Percentiles rank a stretch among this genome's conserved stretches.
Conservation (phyloP, 2,329 filamentous ascomycete species). For the Rhinocladiella mackenziei region DNA sequence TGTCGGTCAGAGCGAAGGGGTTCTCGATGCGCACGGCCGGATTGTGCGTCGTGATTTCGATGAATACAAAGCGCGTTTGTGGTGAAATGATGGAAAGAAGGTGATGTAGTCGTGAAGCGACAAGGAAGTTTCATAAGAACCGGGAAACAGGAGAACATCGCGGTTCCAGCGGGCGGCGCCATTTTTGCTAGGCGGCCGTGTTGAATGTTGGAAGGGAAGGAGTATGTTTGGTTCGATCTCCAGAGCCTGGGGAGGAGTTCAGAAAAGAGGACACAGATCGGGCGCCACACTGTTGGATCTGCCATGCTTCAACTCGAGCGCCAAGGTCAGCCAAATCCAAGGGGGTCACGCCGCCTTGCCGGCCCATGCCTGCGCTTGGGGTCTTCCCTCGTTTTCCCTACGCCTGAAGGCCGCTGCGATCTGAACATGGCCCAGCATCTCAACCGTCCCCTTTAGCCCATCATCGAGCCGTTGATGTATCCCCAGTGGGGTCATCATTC, state of each 20-base stretch:
- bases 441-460: too few species aligned
- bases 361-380: constrained; percentile 15
- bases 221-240: constrained; percentile 24
- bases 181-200: constrained; percentile 9
- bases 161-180: constrained; percentile 4
- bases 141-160: constrained; percentile 5
- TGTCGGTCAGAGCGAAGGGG: background rate
- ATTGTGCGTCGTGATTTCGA: constrained; percentile 1
- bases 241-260: constrained; percentile 12
- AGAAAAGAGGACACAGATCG: constrained; percentile 20
- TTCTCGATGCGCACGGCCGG: background rate
- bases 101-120: constrained; percentile 1
- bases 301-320: constrained; percentile 1
- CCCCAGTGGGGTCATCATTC: too few species aligned
- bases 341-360: constrained; percentile 2
- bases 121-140: constrained; percentile 3
- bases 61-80: background rate
- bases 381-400: too few species aligned
- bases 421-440: too few species aligned
- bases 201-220: constrained; percentile 2
- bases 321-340: background rate
- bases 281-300: constrained; percentile 8
- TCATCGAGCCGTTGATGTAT: too few species aligned
- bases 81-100: background rate
- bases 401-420: too few species aligned